Percentiles rank a stretch among this genome's conserved stretches.
Conservation (phyloP, 169 alveolate genomes). For the Plasmodium gallinaceum region DNA sequence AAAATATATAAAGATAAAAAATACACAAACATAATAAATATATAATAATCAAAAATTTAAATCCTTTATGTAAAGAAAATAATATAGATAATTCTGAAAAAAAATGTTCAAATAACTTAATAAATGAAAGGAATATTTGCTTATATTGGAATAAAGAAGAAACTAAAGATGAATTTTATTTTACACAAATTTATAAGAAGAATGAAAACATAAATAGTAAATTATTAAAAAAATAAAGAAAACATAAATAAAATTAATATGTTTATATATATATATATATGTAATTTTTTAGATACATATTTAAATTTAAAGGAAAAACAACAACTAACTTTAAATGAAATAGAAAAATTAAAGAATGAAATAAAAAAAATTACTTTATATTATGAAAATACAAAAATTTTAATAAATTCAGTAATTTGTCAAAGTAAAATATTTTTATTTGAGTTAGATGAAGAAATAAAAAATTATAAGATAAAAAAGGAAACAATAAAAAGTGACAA, state of each 20-base stretch:
- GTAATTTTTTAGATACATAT: neutral
- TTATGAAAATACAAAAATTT: slow-evolving; percentile 45
- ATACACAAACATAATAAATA: neutral
- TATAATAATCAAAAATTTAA: neutral
- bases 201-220: neutral
- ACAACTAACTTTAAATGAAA: slow-evolving; percentile 39
- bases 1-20: no score
- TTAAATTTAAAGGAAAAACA: slow-evolving; percentile 54
- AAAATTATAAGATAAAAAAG: slow-evolving; percentile 23
- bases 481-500: slow-evolving; percentile 56
- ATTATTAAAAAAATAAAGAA: neutral
- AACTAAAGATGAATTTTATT: neutral
- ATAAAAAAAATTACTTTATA: slow-evolving; percentile 50
- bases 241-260: neutral
- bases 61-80: neutral
- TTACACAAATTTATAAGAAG: neutral
- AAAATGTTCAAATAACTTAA: neutral
- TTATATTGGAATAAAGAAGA: slow-evolving; percentile 17
- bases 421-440: slow-evolving; percentile 66
- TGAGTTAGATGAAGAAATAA: slow-evolving; percentile 56
- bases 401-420: slow-evolving; percentile 31
- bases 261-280: neutral
- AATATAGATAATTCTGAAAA: neutral
- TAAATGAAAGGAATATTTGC: slow-evolving; percentile 19
- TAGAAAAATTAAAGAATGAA: slow-evolving; percentile 46